Evolutionary conservation across 352 stramenopile genomes (phyloP), one percentile per base, ranked within the genome.

Genomic region (Phytophthora europaea): DNA sequence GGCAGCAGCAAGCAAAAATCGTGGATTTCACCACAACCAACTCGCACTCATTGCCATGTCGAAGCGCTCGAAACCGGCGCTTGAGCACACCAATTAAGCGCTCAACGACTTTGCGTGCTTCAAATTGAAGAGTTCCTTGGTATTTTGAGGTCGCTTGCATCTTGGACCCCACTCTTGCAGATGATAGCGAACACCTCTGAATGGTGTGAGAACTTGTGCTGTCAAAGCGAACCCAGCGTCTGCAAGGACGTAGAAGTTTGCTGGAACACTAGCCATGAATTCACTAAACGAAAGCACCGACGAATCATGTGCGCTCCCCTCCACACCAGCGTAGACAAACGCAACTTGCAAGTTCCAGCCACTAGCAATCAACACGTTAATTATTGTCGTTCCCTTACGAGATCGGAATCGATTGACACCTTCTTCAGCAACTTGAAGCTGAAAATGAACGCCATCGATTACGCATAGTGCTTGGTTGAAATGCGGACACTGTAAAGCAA

Each of bases 1-100:
- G n/a, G n/a, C n/a, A n/a, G n/a, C n/a, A n/a, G n/a, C n/a, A n/a
- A n/a, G n/a, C n/a, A n/a, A n/a, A n/a, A n/a, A n/a, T n/a, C n/a
- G n/a, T n/a, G n/a, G n/a, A n/a, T n/a, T n/a, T n/a, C n/a, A n/a
- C n/a, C n/a, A n/a, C n/a, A n/a, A n/a, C n/a, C n/a, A n/a, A n/a
- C n/a, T n/a, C n/a, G n/a, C n/a, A n/a, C n/a, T n/a, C n/a, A n/a
- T n/a, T n/a, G n/a, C n/a, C n/a, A n/a, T n/a, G n/a, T n/a, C n/a
- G n/a, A n/a, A n/a, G n/a, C n/a, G n/a, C n/a, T n/a, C n/a, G n/a
- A n/a, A n/a, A n/a, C n/a, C n/a, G n/a, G n/a, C n/a, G n/a, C 58
- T 77, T 93, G 38, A 43, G 36, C 36, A 43, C 36, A 43, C 36
- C 36, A 43, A 43, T 16, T 43, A 43, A 43, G 36, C 6, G 36